Evolutionary conservation across 2,329 filamentous ascomycete species (phyloP).

Genomic region (Orbilia blumenaviensis): DNA sequence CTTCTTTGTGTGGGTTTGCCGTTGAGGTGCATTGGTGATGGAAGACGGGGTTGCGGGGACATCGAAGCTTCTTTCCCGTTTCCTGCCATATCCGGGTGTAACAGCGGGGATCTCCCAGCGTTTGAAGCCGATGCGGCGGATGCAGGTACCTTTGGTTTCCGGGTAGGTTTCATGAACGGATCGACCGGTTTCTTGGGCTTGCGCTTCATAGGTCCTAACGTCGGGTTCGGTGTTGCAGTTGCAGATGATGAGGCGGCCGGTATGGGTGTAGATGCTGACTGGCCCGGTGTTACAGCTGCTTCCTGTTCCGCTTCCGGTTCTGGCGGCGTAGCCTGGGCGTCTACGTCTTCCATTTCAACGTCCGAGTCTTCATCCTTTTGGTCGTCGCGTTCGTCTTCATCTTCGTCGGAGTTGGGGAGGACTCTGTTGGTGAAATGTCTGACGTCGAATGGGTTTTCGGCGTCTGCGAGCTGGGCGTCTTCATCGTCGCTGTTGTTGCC

Average conservation of each 20-base stretch:
- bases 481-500: slow-evolving; percentile 36
- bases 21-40: slow-evolving; percentile 37
- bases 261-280: slow-evolving; percentile 41
- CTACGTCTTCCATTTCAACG: slow-evolving; percentile 47
- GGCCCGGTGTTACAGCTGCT: slow-evolving; percentile 26
- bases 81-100: slow-evolving; percentile 25
- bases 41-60: slow-evolving; percentile 42
- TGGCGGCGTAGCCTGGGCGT: neutral
- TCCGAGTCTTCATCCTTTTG: slow-evolving; percentile 41
- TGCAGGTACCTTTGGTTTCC: slow-evolving; percentile 17
- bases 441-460: slow-evolving; percentile 50
- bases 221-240: slow-evolving; percentile 36
- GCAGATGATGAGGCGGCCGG: slow-evolving; percentile 36
- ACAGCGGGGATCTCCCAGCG: slow-evolving; percentile 21
- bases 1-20: slow-evolving; percentile 6
- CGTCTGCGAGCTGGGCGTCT: slow-evolving; percentile 44
- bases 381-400: slow-evolving; percentile 42
- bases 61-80: slow-evolving; percentile 43
- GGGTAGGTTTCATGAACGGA: slow-evolving; percentile 42
- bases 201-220: slow-evolving; percentile 18
- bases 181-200: slow-evolving; percentile 30
- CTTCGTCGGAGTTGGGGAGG: slow-evolving; percentile 32
- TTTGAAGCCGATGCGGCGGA: slow-evolving; percentile 8
- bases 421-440: slow-evolving; percentile 35
- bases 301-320: slow-evolving; percentile 34